A percentile compares a stretch with the other conserved stretches of the same genome.
phyloP scores from a whole-genome alignment of 2,329 filamentous ascomycete genomes.

The Mollisia scopiformis region DNA sequence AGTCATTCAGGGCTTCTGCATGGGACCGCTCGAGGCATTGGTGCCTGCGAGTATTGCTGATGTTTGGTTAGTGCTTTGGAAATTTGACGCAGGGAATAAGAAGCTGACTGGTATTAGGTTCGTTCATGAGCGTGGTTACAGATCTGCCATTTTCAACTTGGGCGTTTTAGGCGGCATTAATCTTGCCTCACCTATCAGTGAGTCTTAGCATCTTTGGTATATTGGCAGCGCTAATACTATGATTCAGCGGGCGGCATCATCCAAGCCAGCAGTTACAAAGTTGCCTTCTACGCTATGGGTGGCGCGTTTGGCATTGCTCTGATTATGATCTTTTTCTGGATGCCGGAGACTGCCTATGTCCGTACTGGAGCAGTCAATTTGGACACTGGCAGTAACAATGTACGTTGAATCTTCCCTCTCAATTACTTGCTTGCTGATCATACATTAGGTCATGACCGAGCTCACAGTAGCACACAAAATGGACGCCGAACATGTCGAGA shows the following conservation, averaged over 20 bases:
- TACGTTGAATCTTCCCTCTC: conserved; percentile 13
- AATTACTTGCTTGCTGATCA: not conserved
- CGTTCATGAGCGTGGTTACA: conserved; percentile 46
- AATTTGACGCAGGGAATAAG: not conserved
- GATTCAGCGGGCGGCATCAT: conserved; percentile 42
- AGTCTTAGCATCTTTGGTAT: conserved; percentile 14
- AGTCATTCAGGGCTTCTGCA: conserved; percentile 28
- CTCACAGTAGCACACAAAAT: conserved; percentile 24
- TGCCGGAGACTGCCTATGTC: conserved; percentile 45
- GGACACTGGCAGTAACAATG: conserved; percentile 37
- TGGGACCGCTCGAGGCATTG: conserved; percentile 23
- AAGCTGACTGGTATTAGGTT: conserved; percentile 28
- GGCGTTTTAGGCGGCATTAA: conserved; percentile 46
- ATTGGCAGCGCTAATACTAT: not conserved
- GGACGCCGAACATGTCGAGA: conserved; percentile 31
- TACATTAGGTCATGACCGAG: conserved; percentile 17
- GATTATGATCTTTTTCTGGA: conserved; percentile 44
- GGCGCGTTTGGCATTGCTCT: conserved; percentile 42
- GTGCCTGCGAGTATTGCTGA: conserved; percentile 42
- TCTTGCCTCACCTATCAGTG: conserved; percentile 43
- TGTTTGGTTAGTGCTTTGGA: conserved; percentile 34
- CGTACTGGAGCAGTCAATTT: conserved; percentile 39
- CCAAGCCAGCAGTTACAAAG: conserved; percentile 39
- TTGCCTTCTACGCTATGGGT: conserved; percentile 43
- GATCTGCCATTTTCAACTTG: conserved; percentile 45